Evolutionary conservation across 306 rosid genomes (phyloP), one percentile per base, ranked within the genome.

Genomic region (Cucurbita argyrosperma): DNA sequence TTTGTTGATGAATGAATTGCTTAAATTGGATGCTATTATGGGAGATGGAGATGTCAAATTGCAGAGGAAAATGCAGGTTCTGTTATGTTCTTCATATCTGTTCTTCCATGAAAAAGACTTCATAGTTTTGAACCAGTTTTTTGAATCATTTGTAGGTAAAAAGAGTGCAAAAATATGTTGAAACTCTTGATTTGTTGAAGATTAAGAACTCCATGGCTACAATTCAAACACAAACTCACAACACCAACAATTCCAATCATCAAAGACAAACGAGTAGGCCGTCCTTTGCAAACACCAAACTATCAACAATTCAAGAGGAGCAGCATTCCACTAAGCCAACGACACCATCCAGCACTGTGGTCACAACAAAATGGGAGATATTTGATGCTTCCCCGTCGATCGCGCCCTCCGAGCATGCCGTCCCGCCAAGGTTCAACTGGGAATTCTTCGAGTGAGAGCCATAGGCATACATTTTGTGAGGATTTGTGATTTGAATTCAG

Each of bases 61-160:
- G 79, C 99, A 94, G 80, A 90, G 97, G 68, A 94, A 89, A 91
- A 94, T 94, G 90, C 99, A 91, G 97, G 99, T 93, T 79, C 52
- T 23, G 62, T 39, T 13, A 13, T 15, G 47, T 46, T 60, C 55
- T 52, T 71, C 4, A n/a, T 53, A 52, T 50, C 10, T 23, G 45
- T 56, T 42, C 37, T 57, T 38, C 43, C 23, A 30, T 23, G 30
- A 0, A 26, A 46, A 56, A 57, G 15, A 57, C 21, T 59, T 30
- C 35, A 30, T 16, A 18, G 37, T 58, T 10, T 53, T 26, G 56
- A 35, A 8, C 72, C 55, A 26, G 37, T 59, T n/a, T 65, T 13
- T 43, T 8, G 11, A 54, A 54, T 10, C 56, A 51, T 68, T 79
- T 82, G 82, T 67, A 94, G 99, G 99, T 94, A 55, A 91, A 51